Conservation (phyloP, 352 stramenopile genomes). For the Pythium angustatum region DNA sequence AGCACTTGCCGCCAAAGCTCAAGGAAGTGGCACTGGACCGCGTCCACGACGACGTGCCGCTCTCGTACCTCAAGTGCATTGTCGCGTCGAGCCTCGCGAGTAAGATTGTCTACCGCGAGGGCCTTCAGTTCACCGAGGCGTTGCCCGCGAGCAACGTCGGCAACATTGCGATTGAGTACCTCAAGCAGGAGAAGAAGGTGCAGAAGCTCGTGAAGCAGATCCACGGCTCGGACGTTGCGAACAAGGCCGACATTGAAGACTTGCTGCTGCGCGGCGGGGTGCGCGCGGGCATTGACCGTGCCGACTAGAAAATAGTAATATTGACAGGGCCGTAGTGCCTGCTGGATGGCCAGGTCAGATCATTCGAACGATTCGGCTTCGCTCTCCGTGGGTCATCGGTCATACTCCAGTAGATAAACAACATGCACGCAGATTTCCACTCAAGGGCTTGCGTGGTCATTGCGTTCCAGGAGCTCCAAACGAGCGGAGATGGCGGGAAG, state of each 20-base stretch:
- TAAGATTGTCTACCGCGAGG: conserved; percentile 98
- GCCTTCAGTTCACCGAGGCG: conserved; percentile 94
- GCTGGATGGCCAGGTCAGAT: not conserved
- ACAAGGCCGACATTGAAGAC: conserved; percentile 75
- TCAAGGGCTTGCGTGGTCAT: too few relatives aligned
- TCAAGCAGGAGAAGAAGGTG: conserved; percentile 95
- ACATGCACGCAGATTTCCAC: too few relatives aligned
- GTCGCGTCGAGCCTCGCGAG: conserved; percentile 95
- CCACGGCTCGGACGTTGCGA: conserved; percentile 44
- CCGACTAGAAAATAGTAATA: conserved; percentile 21
- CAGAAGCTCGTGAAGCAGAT: conserved; percentile 78
- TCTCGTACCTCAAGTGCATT: conserved; percentile 96
- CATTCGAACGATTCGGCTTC: too few relatives aligned
- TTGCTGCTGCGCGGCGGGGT: conserved; percentile 74
- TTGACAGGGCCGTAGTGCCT: too few relatives aligned
- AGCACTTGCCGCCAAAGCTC: conserved; percentile 94
- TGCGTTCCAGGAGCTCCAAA: too few relatives aligned
- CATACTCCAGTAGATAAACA: too few relatives aligned
- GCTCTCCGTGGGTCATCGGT: too few relatives aligned
- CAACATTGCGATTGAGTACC: conserved; percentile 92
- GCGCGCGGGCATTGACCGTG: conserved; percentile 62
- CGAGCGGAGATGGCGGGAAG: conserved; percentile 13
- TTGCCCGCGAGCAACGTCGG: conserved; percentile 90
- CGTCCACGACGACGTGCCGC: conserved; percentile 91
- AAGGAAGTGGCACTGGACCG: conserved; percentile 93